Evolutionary conservation across 495 filamentous ascomycete species (phyloP).

Genomic region (Bathelium albidoporum): DNA sequence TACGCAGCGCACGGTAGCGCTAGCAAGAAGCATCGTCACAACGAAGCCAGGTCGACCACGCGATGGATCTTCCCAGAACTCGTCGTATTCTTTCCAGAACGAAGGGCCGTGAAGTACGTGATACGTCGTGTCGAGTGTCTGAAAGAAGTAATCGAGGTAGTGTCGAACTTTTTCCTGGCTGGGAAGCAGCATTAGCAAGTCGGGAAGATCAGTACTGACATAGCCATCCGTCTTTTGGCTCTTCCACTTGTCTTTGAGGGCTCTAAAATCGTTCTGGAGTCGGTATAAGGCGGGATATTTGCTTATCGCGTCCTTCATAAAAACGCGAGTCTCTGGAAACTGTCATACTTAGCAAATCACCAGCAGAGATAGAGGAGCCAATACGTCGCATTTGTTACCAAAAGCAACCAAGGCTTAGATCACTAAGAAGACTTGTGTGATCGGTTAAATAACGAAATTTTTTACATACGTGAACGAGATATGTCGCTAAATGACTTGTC

Average conservation of each 20-base stretch:
- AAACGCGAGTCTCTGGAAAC: slow-evolving; percentile 16
- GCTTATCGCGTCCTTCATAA: slow-evolving; percentile 16
- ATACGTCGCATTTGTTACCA: too few species aligned
- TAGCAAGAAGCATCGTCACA: slow-evolving; percentile 14
- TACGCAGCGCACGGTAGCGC: slow-evolving; percentile 14
- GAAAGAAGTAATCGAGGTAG: slow-evolving; percentile 14
- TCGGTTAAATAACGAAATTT: background rate
- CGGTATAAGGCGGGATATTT: slow-evolving; percentile 11
- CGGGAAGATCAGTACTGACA: background rate
- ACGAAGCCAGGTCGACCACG: slow-evolving; percentile 8
- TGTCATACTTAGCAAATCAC: slow-evolving; percentile 10
- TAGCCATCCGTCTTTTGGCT: background rate
- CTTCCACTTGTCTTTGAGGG: slow-evolving; percentile 10
- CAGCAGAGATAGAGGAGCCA: too few species aligned
- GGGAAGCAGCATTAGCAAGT: slow-evolving; percentile 11
- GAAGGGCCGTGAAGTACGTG: slow-evolving; percentile 19
- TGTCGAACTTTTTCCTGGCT: slow-evolving; percentile 3
- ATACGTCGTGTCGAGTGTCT: slow-evolving; percentile 17
- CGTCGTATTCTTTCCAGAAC: slow-evolving; percentile 17
- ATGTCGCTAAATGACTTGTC: slow-evolving; percentile 13
- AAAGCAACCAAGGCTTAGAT: too few species aligned
- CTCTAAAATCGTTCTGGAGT: slow-evolving; percentile 13
- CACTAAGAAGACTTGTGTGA: too few species aligned
- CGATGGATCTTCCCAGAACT: slow-evolving; percentile 8
- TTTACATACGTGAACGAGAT: slow-evolving; percentile 14